Percentiles rank a stretch among this genome's conserved stretches.
Evolutionary conservation across 1,139 yeast species (phyloP).

Genomic region (Pichia sp.): DNA sequence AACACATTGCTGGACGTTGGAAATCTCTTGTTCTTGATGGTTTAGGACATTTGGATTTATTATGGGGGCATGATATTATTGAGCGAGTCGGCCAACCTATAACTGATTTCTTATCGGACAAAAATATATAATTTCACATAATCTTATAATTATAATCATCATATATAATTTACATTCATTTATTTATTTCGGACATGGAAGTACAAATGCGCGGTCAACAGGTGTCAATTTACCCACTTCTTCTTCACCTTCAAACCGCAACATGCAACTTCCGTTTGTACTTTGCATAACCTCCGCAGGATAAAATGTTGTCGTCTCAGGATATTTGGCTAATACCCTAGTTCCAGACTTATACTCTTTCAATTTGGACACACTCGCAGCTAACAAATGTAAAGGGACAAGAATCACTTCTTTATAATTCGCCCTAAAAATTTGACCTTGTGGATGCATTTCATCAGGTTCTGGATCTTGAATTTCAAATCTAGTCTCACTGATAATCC

Average conservation of each 20-base stretch:
- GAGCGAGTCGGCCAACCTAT: too few species aligned
- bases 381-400: constrained; percentile 49
- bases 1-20: too few species aligned
- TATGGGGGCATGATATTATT: too few species aligned
- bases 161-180: too few species aligned
- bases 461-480: constrained; percentile 94
- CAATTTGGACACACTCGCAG: constrained; percentile 29
- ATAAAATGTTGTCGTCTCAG: constrained; percentile 96
- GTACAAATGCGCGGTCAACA: constrained; percentile 75
- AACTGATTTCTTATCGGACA: too few species aligned
- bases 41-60: too few species aligned
- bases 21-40: too few species aligned
- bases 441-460: constrained; percentile 88
- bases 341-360: constrained; percentile 67
- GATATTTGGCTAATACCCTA: constrained; percentile 87
- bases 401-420: constrained; percentile 72
- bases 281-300: constrained; percentile 87
- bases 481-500: constrained; percentile 56
- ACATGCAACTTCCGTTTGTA: constrained; percentile 69
- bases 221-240: constrained; percentile 95
- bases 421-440: constrained; percentile 84
- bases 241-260: constrained; percentile 94
- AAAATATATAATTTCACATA: too few species aligned
- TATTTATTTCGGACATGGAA: constrained; percentile 61
- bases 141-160: too few species aligned